Base-by-base conservation (phyloP, 2,329 filamentous ascomycete genomes). In the Didymella exigua region DNA sequence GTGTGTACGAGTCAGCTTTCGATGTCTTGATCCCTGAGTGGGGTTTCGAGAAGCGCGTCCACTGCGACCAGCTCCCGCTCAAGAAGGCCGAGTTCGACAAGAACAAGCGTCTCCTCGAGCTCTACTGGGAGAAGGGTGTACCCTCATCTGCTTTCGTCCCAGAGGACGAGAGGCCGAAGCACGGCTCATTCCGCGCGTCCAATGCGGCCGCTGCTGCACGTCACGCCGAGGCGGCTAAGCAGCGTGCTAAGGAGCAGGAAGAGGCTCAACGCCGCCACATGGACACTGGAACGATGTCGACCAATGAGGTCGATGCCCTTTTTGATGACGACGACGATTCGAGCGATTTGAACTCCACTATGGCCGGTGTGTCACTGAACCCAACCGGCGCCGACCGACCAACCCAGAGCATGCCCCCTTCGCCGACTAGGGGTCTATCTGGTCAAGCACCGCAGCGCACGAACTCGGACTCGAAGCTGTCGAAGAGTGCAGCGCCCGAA, bases 11-110 rank as follows among this genome's bases (percentile, higher is more conserved):
- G 78, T 98, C 95, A 24, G 95, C 95, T 18, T 99, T 99, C 74
- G 95, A 99, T 75, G 91, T 99, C 37, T 84, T 99, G 61, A 98
- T 99, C 74, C 95, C 95, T 5, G 93, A 99, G 73, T 99, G 92
- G 82, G 95, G 95, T 63, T 98, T 99, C 66, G 95, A 99, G 82
- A 99, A 99, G 86, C 91, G 95, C 62, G 95, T 99, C 47, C 95
- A 99, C 78, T 99, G 95, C 74, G 95, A 99, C 72, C 95, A 99
- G 81, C 83, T 99, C 73, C 95, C 95, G 26, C 81, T 99, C 65
- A 93, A 98, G 85, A 99, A 99, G 83, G 95, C 95, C n/a, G 95
- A 99, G 74, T 99, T 95, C 78, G 88, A 96, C 77, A 98, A 98
- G 83, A 92, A 96, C 74, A 91, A 93, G 79, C 87, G 95, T 51